Conservation (phyloP, 345 rosid genomes). For the Triadica sebifera region DNA sequence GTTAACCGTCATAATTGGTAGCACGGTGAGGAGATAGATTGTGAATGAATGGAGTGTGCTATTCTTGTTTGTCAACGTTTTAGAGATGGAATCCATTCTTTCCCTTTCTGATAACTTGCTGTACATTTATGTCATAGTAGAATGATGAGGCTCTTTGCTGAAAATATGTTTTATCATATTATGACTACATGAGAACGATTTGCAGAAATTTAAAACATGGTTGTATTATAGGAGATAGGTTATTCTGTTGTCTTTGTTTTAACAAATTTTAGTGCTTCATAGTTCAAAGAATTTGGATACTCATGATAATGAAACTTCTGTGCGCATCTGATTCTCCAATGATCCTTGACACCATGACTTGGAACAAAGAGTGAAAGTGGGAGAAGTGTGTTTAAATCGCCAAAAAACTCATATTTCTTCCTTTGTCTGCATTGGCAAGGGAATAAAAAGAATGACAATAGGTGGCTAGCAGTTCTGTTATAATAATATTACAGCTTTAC, state of each 20-base stretch:
- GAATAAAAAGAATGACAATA: neutral
- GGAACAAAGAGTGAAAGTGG: neutral
- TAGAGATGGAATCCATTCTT: neutral
- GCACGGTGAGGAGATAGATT: neutral
- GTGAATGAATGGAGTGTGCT: neutral
- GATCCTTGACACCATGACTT: neutral
- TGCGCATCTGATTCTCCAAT: neutral
- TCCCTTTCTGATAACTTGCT: neutral
- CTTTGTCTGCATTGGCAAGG: neutral
- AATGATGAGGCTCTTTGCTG: neutral
- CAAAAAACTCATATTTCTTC: neutral
- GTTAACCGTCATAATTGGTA: neutral
- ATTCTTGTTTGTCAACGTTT: neutral
- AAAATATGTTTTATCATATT: neutral
- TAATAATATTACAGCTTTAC: neutral
- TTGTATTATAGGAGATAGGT: neutral
- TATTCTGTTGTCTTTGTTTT: neutral
- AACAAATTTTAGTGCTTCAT: neutral
- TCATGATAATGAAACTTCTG: neutral
- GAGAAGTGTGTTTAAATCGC: neutral
- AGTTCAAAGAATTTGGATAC: neutral
- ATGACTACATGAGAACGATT: too few species aligned
- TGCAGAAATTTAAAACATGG: neutral
- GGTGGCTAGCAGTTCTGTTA: too few species aligned
- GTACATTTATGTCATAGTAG: neutral